A percentile compares a stretch with the other conserved stretches of the same genome.
phyloP scores from a whole-genome alignment of 768 basidiomycete species.

The Kockovaella imperatae region DNA sequence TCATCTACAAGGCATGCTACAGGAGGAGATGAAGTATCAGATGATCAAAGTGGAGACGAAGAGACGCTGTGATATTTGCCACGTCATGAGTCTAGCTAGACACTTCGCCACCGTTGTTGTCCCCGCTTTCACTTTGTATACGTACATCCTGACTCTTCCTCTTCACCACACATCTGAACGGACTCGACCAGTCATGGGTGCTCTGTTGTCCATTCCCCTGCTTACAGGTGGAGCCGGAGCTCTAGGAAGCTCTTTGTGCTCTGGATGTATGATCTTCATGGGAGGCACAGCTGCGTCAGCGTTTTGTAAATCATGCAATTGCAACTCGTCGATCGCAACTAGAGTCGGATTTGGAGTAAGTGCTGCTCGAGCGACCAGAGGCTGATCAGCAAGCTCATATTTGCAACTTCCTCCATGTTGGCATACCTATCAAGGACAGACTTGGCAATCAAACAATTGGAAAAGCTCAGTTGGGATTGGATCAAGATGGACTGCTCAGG shows the following conservation, averaged over 20 bases:
- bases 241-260: constrained; percentile 51
- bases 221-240: constrained; percentile 45
- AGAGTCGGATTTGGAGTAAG: constrained; percentile 88
- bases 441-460: constrained; percentile 72
- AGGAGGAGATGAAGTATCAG: not conserved
- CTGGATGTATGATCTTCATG: constrained; percentile 61
- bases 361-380: not conserved
- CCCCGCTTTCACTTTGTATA: not conserved
- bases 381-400: constrained; percentile 63
- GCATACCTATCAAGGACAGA: constrained; percentile 96
- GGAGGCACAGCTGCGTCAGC: constrained; percentile 63
- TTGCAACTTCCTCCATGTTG: constrained; percentile 86
- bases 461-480: constrained; percentile 91
- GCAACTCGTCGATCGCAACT: constrained; percentile 96
- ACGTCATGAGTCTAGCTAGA: not conserved
- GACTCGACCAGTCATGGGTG: too few relatives aligned
- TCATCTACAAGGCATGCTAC: not conserved
- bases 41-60: not conserved
- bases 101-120: not conserved
- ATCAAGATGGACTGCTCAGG: constrained; percentile 94
- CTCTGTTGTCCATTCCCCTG: constrained; percentile 46
- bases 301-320: constrained; percentile 98
- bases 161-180: not conserved
- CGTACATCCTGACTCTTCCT: not conserved
- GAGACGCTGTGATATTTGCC: not conserved